A percentile compares a stretch with the other conserved stretches of the same genome.
Evolutionary conservation across 805 yeast species (phyloP).

Genomic region (Ogataea thermomethanolica): DNA sequence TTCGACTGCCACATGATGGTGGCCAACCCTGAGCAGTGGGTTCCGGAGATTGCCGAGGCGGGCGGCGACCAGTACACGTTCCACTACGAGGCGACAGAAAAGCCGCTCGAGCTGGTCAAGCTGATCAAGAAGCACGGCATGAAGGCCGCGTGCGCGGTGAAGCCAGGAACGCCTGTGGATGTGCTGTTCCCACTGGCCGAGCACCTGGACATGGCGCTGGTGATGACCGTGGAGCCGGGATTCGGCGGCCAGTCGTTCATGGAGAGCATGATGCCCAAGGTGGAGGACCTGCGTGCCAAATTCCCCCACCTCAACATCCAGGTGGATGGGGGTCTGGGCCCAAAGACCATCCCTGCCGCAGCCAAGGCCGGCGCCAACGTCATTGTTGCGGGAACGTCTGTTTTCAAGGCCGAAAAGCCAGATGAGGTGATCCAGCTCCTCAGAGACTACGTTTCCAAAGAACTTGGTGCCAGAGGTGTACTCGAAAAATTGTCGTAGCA

Average conservation of each 20-base stretch:
- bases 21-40: conserved; percentile 88
- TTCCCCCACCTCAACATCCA: conserved; percentile 84
- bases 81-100: conserved; percentile 89
- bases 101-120: conserved; percentile 70
- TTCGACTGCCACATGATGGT: conserved; percentile 99
- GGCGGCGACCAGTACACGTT: conserved; percentile 97
- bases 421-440: conserved; percentile 65
- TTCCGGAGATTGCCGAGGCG: conserved; percentile 83
- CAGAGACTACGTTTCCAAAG: conserved; percentile 56
- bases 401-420: conserved; percentile 82
- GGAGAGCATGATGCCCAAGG: conserved; percentile 96
- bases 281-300: conserved; percentile 64
- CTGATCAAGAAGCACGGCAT: conserved; percentile 77
- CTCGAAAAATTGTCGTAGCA: conserved; percentile 13
- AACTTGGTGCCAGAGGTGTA: conserved; percentile 46
- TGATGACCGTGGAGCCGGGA: conserved; percentile 99
- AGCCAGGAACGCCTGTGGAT: conserved; percentile 90
- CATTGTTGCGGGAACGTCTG: conserved; percentile 96
- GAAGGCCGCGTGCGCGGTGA: conserved; percentile 91
- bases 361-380: conserved; percentile 98
- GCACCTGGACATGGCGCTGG: conserved; percentile 83
- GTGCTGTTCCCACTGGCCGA: conserved; percentile 74
- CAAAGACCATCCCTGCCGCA: conserved; percentile 79
- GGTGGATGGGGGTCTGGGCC: conserved; percentile 96
- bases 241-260: conserved; percentile 98